Base-by-base conservation (phyloP, 768 basidiomycete species). In the Melanogaster broomeanus region DNA sequence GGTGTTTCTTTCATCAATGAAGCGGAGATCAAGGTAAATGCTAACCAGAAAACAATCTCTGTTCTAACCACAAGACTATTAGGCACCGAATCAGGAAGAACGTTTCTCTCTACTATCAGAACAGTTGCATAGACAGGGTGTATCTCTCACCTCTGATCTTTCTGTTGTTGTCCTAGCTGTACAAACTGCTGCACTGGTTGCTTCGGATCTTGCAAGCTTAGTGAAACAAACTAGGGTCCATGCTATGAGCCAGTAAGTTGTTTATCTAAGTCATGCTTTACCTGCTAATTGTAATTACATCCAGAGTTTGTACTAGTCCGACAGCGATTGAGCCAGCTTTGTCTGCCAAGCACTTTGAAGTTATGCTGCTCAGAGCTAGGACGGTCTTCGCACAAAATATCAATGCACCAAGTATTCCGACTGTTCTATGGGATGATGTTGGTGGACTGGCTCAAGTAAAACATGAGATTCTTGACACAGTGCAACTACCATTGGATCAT, bases 381-480 rank as follows among this genome's bases (percentile, higher is more conserved):
- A 72, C 80, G 10, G 80, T 88, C 0, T 95, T 95, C 68, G 88
- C 91, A 8, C 91, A 94, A 64, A 92, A 81, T 62, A 96, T 98
- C 53, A 96, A 95, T n/a, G 93, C 93, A 22, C 97, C 97, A 0
- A 94, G 89, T 59, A 99, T 99, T 31, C 97, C 97, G 1, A 88
- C 79, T 56, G 94, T 99, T 1, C 81, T 88, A 0, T 99, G 97
- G 97, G 93, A 98, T 67, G 97, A 99, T 66, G 88, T 99, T 12
- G 97, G 97, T 24, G 97, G 97, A 4, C 73, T 99, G 11, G 85
- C 84, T 3, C 73, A 77, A 53, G 92, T 97, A 51, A 98, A 98
- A 66, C 70, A 82, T 33, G 96, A 98, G 60, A 98, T 99, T 48
- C 73, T 98, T 52, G 96, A 99, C 62, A 99, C 95, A 18, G 90